Conservation (phyloP, 805 yeast genomes). For the Helenozyma rhizophorensis region DNA sequence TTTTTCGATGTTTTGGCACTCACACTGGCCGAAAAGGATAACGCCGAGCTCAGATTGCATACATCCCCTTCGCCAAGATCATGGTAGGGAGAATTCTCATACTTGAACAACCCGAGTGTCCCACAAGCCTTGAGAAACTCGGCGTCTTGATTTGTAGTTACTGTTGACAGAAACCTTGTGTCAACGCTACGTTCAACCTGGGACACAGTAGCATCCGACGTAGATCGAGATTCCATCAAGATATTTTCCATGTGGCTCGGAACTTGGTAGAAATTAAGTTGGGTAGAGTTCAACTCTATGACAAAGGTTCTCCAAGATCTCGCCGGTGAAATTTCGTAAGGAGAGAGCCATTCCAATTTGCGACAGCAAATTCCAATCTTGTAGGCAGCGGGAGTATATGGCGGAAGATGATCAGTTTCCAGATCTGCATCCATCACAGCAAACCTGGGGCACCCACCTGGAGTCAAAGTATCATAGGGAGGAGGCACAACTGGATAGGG, state of each 20-base stretch:
- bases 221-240: conserved; percentile 10
- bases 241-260: conserved; percentile 30
- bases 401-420: conserved; percentile 50
- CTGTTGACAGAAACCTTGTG: conserved; percentile 4
- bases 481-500: conserved; percentile 40
- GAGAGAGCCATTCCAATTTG: conserved; percentile 74
- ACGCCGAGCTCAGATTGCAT: too few relatives aligned
- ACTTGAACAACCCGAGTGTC: conserved; percentile 3
- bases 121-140: conserved; percentile 9
- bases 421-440: conserved; percentile 18
- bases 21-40: too few relatives aligned
- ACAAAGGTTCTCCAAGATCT: conserved; percentile 69
- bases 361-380: conserved; percentile 54
- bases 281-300: conserved; percentile 82
- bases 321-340: conserved; percentile 62
- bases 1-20: background rate
- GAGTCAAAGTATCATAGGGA: conserved; percentile 31
- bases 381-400: conserved; percentile 61
- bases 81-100: background rate
- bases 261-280: conserved; percentile 61
- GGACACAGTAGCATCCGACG: too few relatives aligned
- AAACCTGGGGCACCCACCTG: conserved; percentile 42
- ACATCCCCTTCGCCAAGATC: background rate
- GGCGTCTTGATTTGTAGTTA: conserved; percentile 10
- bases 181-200: too few relatives aligned